Evolutionary conservation across 23 red algal genomes (phyloP).

Genomic region (Gracilaria domingensis): DNA sequence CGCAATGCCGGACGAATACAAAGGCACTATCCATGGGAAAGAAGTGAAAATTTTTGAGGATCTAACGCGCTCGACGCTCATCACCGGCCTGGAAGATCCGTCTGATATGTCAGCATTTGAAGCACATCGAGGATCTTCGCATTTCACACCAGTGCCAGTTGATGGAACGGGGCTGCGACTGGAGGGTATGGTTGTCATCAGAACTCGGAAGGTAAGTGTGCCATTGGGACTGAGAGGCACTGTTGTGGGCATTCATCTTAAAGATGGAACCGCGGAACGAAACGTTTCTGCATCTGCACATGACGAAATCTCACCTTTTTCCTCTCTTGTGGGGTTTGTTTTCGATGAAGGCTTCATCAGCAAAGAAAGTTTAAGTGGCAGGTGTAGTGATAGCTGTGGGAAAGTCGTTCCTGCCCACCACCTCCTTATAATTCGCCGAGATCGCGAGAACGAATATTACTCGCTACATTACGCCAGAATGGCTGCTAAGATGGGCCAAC

Average conservation of each 20-base stretch:
- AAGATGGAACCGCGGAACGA: not conserved
- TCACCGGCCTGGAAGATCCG: slow-evolving; percentile 41
- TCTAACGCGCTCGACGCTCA: slow-evolving; percentile 15
- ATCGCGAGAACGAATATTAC: slow-evolving; percentile 57
- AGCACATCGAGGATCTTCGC: slow-evolving; percentile 7
- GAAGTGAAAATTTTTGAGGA: slow-evolving; percentile 7
- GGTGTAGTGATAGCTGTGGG: slow-evolving; percentile 77
- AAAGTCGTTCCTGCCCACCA: slow-evolving; percentile 66
- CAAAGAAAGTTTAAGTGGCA: slow-evolving; percentile 70
- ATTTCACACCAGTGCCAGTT: slow-evolving; percentile 38
- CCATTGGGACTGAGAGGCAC: slow-evolving; percentile 84
- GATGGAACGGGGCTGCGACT: slow-evolving; percentile 40
- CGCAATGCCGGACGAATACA: slow-evolving; percentile 40
- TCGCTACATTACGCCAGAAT: slow-evolving; percentile 58
- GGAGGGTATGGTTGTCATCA: slow-evolving; percentile 73
- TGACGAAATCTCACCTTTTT: not conserved
- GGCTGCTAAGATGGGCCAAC: slow-evolving; percentile 40
- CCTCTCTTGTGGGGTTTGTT: slow-evolving; percentile 78
- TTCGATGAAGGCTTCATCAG: slow-evolving; percentile 91
- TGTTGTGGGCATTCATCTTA: slow-evolving; percentile 74
- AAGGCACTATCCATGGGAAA: not conserved
- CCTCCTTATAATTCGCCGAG: slow-evolving; percentile 59
- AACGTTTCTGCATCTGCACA: not conserved
- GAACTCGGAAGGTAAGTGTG: slow-evolving; percentile 49
- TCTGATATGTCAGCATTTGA: not conserved